Evolutionary conservation across 805 yeast genomes (phyloP), one percentile per base, ranked within the genome.

Genomic region (Candida awuae): DNA sequence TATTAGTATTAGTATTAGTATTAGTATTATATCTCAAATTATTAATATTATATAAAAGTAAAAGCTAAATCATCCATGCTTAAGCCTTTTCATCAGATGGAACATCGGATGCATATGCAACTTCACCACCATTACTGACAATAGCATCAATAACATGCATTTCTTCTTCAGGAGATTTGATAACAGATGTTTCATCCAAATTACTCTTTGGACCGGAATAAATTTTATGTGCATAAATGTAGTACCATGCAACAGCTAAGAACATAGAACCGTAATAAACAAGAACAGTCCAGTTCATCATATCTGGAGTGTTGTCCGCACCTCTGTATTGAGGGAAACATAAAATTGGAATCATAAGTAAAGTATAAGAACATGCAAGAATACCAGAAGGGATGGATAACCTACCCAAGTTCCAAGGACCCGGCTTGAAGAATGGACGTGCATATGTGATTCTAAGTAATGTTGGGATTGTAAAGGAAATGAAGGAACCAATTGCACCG

Each of bases 401-500:
- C 35, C 52, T 57, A 17, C 86, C 86, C 44, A 80, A 62, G 54
- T 70, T 63, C 79, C 83, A 78, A 5, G 85, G 85, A 3, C 86
- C 86, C 2, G 73, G 75, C 45, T 61, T 61, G 62, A 79, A 80
- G 1, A 64, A 58, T 28, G 68, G 61, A 41, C 71, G 59, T 3
- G 77, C 70, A 50, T 70, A 72, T 5, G 80, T 71, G 49, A 75
- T 70, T 52, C 76, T 73, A 42, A 79, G 66, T 8, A 74, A 50
- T 15, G 78, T 73, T 10, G 86, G 86, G 48, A 75, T 62, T n/a
- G 74, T 67, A 59, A 79, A 80, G 3, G 85, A 78, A 42, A 79
- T 68, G 50, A 77, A 77, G 1, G 81, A 74, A 12, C 81, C 73
- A 51, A 79, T 77, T 32, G 84, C 85, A 37, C 84, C 84, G 34